phyloP scores from a whole-genome alignment of 225 moss, liverwort and hornwort genomes.

The Straminergon stramineum region DNA sequence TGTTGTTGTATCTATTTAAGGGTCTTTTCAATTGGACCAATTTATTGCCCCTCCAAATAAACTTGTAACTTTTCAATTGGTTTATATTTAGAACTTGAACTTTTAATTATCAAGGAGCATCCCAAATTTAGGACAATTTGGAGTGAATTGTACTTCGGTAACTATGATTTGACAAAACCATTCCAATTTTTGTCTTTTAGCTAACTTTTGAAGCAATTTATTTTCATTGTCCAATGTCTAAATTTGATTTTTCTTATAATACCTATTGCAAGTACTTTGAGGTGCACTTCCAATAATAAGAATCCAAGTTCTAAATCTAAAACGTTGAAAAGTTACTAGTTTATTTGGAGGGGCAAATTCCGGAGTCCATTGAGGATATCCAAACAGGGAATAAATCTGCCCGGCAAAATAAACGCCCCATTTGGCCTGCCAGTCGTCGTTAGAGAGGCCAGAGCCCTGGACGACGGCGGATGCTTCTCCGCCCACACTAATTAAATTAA shows the following conservation, averaged over 20 bases:
- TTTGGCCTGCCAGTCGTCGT: not conserved
- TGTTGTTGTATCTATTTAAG: too few species aligned
- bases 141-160: not conserved
- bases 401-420: not conserved
- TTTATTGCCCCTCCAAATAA: too few species aligned
- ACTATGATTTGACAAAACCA: rapidly evolving
- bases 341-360: not conserved
- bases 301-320: not conserved
- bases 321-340: not conserved
- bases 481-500: not conserved
- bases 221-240: not conserved
- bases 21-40: too few species aligned
- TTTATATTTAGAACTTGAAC: too few species aligned
- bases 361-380: not conserved
- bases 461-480: not conserved
- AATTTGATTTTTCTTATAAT: not conserved
- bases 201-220: not conserved
- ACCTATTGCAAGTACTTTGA: not conserved
- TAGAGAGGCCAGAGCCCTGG: not conserved
- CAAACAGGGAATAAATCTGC: too few species aligned
- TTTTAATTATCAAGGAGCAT: too few species aligned
- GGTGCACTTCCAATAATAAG: not conserved
- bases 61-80: rapidly evolving
- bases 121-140: not conserved
- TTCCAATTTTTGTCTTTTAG: not conserved